A percentile compares a stretch with the other conserved stretches of the same genome.
phyloP scores from a whole-genome alignment of 495 filamentous ascomycete genomes.

The Recurvomyces mirabilis region DNA sequence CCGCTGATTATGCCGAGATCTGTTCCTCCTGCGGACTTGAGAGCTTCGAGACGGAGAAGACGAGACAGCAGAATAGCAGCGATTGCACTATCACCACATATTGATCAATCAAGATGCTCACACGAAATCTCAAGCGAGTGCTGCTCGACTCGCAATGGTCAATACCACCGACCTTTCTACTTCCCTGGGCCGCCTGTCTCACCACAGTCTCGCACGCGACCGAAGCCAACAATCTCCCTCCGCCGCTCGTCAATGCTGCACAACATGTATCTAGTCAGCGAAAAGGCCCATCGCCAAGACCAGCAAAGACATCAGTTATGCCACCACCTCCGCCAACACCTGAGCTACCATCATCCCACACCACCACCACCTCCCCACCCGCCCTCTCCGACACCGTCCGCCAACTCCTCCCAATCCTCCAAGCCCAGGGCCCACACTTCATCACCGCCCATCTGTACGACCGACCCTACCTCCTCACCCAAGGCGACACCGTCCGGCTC shows the following conservation, averaged over 20 bases:
- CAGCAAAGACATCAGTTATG: constrained; percentile 23
- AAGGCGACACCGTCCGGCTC: constrained; percentile 75
- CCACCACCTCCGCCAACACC: constrained; percentile 23
- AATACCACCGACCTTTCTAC: constrained; percentile 31
- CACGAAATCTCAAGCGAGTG: constrained; percentile 16
- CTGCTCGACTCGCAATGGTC: constrained; percentile 25
- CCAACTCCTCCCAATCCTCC: constrained; percentile 63
- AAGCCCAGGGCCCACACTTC: constrained; percentile 72
- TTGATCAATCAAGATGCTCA: constrained; percentile 19
- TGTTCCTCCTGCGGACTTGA: no score
- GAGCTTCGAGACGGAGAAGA: no score
- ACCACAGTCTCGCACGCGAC: constrained; percentile 30
- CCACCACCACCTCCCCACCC: constrained; percentile 30
- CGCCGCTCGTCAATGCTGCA: constrained; percentile 24
- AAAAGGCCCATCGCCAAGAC: constrained; percentile 2
- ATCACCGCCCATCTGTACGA: constrained; percentile 78
- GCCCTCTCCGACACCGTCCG: constrained; percentile 47
- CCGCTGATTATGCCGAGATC: no score
- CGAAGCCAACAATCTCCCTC: constrained; percentile 23
- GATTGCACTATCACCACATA: no score
- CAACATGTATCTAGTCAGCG: constrained; percentile 8
- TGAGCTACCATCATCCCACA: constrained; percentile 18
- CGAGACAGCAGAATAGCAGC: no score
- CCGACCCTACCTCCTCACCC: constrained; percentile 78
- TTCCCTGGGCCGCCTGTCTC: constrained; percentile 25